Conservation (phyloP, 169 alveolate genomes). For the Pseudocohnilembus persalinus region DNA sequence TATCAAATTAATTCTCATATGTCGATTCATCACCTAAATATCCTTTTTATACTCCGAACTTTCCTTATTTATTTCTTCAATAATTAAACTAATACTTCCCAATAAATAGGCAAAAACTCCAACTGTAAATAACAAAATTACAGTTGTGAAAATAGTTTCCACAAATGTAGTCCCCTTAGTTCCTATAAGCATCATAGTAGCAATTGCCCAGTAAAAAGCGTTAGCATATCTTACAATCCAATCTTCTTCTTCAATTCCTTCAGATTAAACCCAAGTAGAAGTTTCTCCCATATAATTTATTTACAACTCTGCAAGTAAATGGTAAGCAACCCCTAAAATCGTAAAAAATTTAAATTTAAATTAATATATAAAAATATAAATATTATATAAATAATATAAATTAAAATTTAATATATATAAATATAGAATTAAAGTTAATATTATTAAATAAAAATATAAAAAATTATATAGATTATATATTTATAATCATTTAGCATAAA, state of each 20-base stretch:
- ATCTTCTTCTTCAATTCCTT: not conserved
- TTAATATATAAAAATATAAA: no score
- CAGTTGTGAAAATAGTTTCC: not conserved
- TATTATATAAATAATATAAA: no score
- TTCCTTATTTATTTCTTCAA: not conserved
- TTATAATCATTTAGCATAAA: no score
- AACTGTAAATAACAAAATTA: not conserved
- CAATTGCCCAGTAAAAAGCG: not conserved
- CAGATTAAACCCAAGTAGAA: not conserved
- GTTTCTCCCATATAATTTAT: not conserved
- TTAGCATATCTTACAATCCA: not conserved
- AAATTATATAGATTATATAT: no score
- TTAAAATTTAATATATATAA: no score
- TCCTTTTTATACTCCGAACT: not conserved
- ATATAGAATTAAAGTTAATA: no score
- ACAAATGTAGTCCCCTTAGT: not conserved
- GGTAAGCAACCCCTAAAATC: not conserved
- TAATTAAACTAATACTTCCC: not conserved
- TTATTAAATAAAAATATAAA: no score
- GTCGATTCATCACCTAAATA: not conserved
- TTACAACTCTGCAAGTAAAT: not conserved
- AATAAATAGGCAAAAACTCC: not conserved
- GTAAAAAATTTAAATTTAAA: no score
- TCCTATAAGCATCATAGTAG: not conserved
- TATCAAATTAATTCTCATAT: not conserved